Base-by-base conservation (phyloP, 2,329 filamentous ascomycete species). In the Cladophialophora bantiana region DNA sequence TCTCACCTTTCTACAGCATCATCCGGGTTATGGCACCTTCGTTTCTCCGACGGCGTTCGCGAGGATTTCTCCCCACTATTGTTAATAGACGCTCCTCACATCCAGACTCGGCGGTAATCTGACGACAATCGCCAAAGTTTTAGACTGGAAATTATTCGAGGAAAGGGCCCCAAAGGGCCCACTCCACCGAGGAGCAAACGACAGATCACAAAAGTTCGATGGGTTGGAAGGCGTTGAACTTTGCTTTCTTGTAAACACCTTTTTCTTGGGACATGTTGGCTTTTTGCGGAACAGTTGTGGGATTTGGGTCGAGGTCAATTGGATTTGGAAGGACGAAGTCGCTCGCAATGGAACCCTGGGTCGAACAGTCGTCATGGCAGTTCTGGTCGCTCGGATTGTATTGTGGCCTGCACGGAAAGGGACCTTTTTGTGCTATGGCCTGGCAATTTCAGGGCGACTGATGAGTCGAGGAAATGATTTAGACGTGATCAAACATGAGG, bases 21-120 rank as follows among this genome's bases (percentile, higher is more conserved):
- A 34, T 34, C 20, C 50, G 57, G 58, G 35, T 65, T 60, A 55
- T 42, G 42, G 54, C 64, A 67, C 36, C 36, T 58, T 45, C 32
- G 34, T 59, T 59, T 38, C 40, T 57, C 64, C 7, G 38, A 32
- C 45, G 62, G 62, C 62, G 50, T 66, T 66, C 56, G 57, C 42
- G 56, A 59, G 59, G 61, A 26, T 15, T 48, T 38, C 18, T 52
- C 42, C 54, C 48, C 61, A 50, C 35, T 61, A 66, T 59, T 66
- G 61, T 67, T 69, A 69, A 69, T 69, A 69, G 67, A 67, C 38
- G 52, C 54, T 38, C 31, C 53, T 65, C 50, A 34, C 42, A 34
- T 62, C 53, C 61, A 10, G 9, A 42, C 20, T 26, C 32, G 34
- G 20, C 20, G 59, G 48, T 34, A 58, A 26, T 56, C 26, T 52